A percentile compares a stretch with the other conserved stretches of the same genome.
Evolutionary conservation across 805 yeast species (phyloP).

Genomic region (Spathaspora arborariae): DNA sequence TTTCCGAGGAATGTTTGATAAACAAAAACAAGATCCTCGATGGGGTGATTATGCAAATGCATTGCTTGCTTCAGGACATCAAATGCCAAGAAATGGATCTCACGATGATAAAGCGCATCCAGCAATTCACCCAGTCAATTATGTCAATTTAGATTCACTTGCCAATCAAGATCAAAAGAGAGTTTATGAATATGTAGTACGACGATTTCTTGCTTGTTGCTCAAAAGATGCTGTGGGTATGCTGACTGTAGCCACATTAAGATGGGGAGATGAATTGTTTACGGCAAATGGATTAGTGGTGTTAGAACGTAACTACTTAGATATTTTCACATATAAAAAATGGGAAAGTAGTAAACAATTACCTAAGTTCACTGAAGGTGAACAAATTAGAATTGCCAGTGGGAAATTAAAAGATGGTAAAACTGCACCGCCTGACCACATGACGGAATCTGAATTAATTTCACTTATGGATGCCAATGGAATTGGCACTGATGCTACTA

Average conservation of each 20-base stretch:
- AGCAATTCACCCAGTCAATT: slow-evolving; percentile 86
- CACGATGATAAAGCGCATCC: slow-evolving; percentile 97
- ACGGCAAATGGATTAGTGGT: slow-evolving; percentile 73
- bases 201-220: slow-evolving; percentile 88
- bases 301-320: slow-evolving; percentile 69
- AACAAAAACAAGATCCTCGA: slow-evolving; percentile 48
- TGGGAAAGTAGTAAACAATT: slow-evolving; percentile 70
- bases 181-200: slow-evolving; percentile 81
- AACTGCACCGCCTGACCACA: slow-evolving; percentile 74
- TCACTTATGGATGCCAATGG: slow-evolving; percentile 95
- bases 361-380: slow-evolving; percentile 61
- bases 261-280: slow-evolving; percentile 80
- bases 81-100: slow-evolving; percentile 73
- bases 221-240: slow-evolving; percentile 86
- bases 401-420: slow-evolving; percentile 68
- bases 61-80: slow-evolving; percentile 40
- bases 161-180: slow-evolving; percentile 47
- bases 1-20: slow-evolving; percentile 53
- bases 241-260: slow-evolving; percentile 54
- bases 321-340: slow-evolving; percentile 70
- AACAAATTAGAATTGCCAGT: slow-evolving; percentile 49
- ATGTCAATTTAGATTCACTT: slow-evolving; percentile 27
- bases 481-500: slow-evolving; percentile 98
- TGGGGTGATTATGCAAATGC: slow-evolving; percentile 75
- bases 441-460: slow-evolving; percentile 91